Evolutionary conservation across 768 basidiomycete genomes (phyloP), one percentile per base, ranked within the genome.

Genomic region (Candolleomyces eurysporus): DNA sequence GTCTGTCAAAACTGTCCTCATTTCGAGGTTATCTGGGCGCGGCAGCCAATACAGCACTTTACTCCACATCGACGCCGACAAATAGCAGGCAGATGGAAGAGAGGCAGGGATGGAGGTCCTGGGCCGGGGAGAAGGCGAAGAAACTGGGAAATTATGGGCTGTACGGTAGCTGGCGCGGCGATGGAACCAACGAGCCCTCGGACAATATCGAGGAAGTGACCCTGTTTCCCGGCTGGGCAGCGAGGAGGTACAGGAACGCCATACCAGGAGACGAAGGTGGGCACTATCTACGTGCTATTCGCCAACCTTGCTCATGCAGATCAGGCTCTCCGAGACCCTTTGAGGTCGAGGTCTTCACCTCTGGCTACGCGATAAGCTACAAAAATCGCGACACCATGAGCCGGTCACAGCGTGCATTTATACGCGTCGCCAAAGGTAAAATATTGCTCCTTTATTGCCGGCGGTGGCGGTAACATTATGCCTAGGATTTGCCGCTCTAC

Each of bases 181-280:
- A 6, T 19, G 39, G 22, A 39, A 14, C 1, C 5, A 31, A 43
- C n/a, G 39, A 11, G n/a, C 7, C 40, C 8, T 19, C 19, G 16
- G 54, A 56, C 39, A 56, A 39, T 43, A 21, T 56, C 4, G 87
- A 89, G 65, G 77, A 77, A 45, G 67, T 90, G 3, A 76, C 79
- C 17, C 68, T 92, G 22, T 93, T 94, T 73, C 92, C 92, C 5
- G 91, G 92, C 2, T 94, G 91, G 90, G 92, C 91, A 2, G 80
- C 82, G 6, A 77, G 84, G 56, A 73, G 82, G 31, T 85, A 83
- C 67, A 72, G 64, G 16, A 66, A 61, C 50, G 58, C 63, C 43
- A 11, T 55, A 11, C 43, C 60, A n/a, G 48, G 36, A 13, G 46
- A 62, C 5, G 36, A 62, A 54, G 57, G 64, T 50, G 48, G 36